Base-by-base conservation (phyloP, 2,329 filamentous ascomycete genomes). In the Aspergillus amoenus region DNA sequence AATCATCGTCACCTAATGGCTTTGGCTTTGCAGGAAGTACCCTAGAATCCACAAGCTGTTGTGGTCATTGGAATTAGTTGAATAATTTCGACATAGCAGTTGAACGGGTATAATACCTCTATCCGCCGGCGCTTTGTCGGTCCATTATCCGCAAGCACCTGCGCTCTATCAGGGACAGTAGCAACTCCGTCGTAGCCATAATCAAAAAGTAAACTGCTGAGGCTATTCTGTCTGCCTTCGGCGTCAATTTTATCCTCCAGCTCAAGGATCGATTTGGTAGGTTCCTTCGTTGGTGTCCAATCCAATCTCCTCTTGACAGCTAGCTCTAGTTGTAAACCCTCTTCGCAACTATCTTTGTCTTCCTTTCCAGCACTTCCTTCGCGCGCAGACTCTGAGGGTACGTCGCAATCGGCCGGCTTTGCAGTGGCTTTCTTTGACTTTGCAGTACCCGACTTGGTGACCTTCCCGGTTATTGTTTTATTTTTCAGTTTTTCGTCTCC, bases 251-350 rank as follows among this genome's bases (percentile, higher is more conserved):
- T 32, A 30, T 27, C 57, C 7, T 59, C 60, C 32, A 64, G 57
- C 40, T 66, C 63, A 32, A 60, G 61, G 40, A 60, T 64, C 56
- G 68, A 58, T 3, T 68, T 56, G 1, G 62, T 64, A 42, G 77
- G 78, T 34, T 77, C 68, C 46, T 77, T 79, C 4, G 85, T 82
- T 2, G 88, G 89, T 1, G 89, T 92, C 89, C 89, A 92, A 57
- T 87, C 81, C 13, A 75, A 67, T 58, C 85, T 80, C 58, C 88
- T 79, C 45, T 75, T 77, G 24, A 82, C 69, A 7, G 88, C 88
- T 45, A 68, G 60, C 60, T 73, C 73, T 22, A 76, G 53, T n/a
- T 72, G 65, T 24, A 76, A 52, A 5, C 66, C 55, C 27, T 61
- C 45, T 52, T 62, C 57, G 58, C 57, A 59, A 52, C 68, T 63